Base-by-base conservation (phyloP, 2,329 filamentous ascomycete species). In the Aspergillus sp. region DNA sequence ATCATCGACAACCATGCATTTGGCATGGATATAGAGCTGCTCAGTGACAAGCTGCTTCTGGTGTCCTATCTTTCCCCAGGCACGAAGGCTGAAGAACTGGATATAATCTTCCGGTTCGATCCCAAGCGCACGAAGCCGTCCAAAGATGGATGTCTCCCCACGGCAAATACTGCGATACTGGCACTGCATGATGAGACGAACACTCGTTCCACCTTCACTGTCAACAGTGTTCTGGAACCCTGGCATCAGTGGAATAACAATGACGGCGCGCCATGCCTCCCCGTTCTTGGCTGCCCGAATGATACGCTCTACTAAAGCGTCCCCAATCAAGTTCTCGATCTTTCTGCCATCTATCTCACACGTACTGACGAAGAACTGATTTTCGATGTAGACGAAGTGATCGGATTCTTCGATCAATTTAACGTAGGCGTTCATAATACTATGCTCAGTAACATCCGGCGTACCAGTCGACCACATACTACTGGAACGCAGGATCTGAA, bases 381-480 rank as follows among this genome's bases (percentile, higher is more conserved):
- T 98, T 65, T 98, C 93, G 53, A 97, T 95, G 67, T 98, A 97
- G 40, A 97, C 88, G 59, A 96, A 95, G 65, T 97, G 93, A 38
- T 98, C 89, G 2, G 90, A 96, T 51, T 91, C 86, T 52, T 93
- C 85, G 54, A 98, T 98, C 74, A 95, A 82, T 64, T 94, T 93
- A 54, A 94, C 79, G 60, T 97, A 97, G 4, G 93, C 91, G 51
- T 86, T 93, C 77, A 95, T 90, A 61, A 98, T 97, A 61, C 91
- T 97, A 66, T 90, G 85, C 64, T 98, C 93, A 1, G 85, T 87
- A 46, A 89, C 81, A 44, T 89, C 86, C 1, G 79, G 77, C 10
- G 90, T 90, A 11, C 93, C 93, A 2, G 95, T 77, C 1, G 91
- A 97, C 93, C 93, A 98, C 31, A 86, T 82, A 37, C 82, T 85